A percentile compares a stretch with the other conserved stretches of the same genome.
These are phyloP conservation scores for Aspergillus thermomutatus DNA, from an alignment of 2,329 filamentous ascomycete species.

Conservation along the genomic window DNA sequence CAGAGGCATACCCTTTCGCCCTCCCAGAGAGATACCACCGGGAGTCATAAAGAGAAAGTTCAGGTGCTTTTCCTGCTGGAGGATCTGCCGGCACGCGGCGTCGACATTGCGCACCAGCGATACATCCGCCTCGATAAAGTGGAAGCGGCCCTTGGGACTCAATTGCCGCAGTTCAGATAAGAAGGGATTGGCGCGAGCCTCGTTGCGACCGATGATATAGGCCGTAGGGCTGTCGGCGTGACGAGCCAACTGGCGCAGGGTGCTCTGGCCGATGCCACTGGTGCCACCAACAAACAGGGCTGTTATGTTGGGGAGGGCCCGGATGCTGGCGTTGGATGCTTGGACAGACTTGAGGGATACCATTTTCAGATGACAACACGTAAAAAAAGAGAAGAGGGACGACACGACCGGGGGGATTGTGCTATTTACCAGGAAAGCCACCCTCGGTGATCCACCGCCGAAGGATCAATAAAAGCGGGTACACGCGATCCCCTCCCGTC, in stretches of 20 bases:
- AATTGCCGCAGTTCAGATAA: constrained; percentile 40
- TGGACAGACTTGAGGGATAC: background rate
- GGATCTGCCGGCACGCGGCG: constrained; percentile 45
- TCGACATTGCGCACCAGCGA: constrained; percentile 53
- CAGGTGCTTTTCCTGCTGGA: constrained; percentile 20
- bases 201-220: constrained; percentile 51
- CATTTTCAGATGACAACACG: background rate
- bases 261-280: constrained; percentile 52
- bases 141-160: constrained; percentile 45
- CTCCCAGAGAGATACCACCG: constrained; percentile 13
- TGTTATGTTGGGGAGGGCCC: background rate
- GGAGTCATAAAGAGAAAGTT: constrained; percentile 27
- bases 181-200: constrained; percentile 35
- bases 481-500: background rate
- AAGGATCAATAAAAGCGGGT: constrained; percentile 1
- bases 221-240: constrained; percentile 42
- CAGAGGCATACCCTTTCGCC: constrained; percentile 7
- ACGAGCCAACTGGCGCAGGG: constrained; percentile 47
- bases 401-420: background rate
- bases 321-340: background rate
- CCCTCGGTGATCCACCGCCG: constrained; percentile 4
- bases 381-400: background rate
- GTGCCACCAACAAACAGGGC: constrained; percentile 55
- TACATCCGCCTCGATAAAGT: constrained; percentile 50
- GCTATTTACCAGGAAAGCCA: too few species aligned